Conservation (phyloP, 176 grass and related monocot species). For the Sorghum bicolor region DNA sequence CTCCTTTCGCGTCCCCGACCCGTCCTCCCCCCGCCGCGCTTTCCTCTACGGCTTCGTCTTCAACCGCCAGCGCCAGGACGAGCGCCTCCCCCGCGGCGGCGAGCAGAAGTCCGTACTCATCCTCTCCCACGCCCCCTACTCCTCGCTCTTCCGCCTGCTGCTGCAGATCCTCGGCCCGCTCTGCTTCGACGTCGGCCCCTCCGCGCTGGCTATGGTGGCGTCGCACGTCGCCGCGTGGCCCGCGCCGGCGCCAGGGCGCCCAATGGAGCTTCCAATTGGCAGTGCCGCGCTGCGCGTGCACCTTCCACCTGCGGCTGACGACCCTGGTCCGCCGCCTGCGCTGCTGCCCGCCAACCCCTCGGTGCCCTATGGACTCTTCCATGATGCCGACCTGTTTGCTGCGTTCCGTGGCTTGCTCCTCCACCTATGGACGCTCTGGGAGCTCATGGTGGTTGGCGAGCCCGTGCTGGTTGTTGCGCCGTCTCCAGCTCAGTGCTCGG, state of each 20-base stretch:
- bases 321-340: constrained; percentile 40
- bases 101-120: constrained; percentile 97
- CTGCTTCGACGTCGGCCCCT: constrained; percentile 88
- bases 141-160: constrained; percentile 71
- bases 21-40: constrained; percentile 26
- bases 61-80: constrained; percentile 96
- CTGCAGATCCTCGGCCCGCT: constrained; percentile 97
- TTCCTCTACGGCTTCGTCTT: constrained; percentile 95
- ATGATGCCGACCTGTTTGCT: constrained; percentile 81
- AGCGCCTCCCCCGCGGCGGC: constrained; percentile 86
- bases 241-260: constrained; percentile 42
- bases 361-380: constrained; percentile 81
- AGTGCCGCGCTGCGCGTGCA: constrained; percentile 72
- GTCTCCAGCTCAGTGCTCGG: constrained; percentile 85
- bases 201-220: constrained; percentile 77
- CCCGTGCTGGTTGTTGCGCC: constrained; percentile 78
- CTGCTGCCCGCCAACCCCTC: constrained; percentile 53
- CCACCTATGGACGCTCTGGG: constrained; percentile 94
- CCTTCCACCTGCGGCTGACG: constrained; percentile 57
- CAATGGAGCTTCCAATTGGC: constrained; percentile 86
- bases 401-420: constrained; percentile 79
- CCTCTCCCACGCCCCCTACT: constrained; percentile 71
- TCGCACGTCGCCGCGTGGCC: constrained; percentile 91
- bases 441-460: constrained; percentile 77
- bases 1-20: constrained; percentile 79